Evolutionary conservation across 192 early-diverging fungal genomes (phyloP).

Genomic region (Coemansia sp.): DNA sequence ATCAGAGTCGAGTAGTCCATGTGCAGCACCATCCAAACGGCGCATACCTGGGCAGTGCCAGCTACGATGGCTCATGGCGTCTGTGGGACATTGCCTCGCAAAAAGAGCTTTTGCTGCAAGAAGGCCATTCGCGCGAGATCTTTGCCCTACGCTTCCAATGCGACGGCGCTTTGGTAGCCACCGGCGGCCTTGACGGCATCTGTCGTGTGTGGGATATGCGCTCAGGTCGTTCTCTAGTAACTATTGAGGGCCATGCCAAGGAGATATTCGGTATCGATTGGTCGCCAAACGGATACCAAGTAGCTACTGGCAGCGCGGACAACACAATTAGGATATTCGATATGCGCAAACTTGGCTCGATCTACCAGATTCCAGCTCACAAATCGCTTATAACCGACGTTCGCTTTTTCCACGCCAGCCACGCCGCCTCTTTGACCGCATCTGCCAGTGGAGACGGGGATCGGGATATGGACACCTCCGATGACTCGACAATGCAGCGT

Average conservation of each 20-base stretch:
- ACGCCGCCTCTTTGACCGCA: not conserved
- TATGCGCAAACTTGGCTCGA: constrained; percentile 71
- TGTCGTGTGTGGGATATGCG: constrained; percentile 96
- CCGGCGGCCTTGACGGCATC: constrained; percentile 89
- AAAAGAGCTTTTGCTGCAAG: constrained; percentile 83
- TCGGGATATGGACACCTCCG: constrained; percentile 26
- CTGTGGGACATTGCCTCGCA: constrained; percentile 89
- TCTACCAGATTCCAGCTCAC: constrained; percentile 92
- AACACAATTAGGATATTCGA: constrained; percentile 95
- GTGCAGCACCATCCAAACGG: constrained; percentile 93
- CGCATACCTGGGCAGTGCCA: constrained; percentile 70
- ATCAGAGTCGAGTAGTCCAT: constrained; percentile 79
- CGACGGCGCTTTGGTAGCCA: constrained; percentile 89
- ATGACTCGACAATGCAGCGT: constrained; percentile 3
- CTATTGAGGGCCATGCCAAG: constrained; percentile 89
- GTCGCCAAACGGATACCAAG: constrained; percentile 89
- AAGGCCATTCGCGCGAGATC: constrained; percentile 94
- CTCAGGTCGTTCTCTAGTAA: constrained; percentile 86
- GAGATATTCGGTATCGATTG: constrained; percentile 89
- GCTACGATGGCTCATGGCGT: constrained; percentile 88
- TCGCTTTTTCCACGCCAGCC: constrained; percentile 60
- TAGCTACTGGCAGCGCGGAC: constrained; percentile 92
- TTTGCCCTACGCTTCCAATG: constrained; percentile 91
- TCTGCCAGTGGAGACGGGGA: constrained; percentile 29
- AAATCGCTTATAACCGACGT: constrained; percentile 86